Base-by-base conservation (phyloP, 2,329 filamentous ascomycete genomes). In the Venturia carpophila region DNA sequence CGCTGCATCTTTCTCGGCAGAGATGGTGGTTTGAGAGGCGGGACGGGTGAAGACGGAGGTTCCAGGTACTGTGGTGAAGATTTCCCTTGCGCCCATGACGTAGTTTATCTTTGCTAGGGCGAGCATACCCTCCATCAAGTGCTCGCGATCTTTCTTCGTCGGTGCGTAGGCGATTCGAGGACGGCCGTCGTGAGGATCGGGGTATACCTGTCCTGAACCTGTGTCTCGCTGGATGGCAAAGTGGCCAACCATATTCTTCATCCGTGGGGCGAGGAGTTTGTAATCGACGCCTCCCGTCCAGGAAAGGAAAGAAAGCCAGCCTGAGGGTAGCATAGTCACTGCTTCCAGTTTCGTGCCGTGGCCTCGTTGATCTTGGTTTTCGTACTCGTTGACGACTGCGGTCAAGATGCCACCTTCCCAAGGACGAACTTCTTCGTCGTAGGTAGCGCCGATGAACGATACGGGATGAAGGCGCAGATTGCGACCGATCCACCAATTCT, bases 291-390 rank as follows among this genome's bases (percentile, higher is more conserved):
- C 89, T 64, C 79, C 78, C n/a, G 74, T 78, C 87, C 89, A 95
- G 17, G 87, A 82, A 64, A 90, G 79, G 63, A 83, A 77, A 5
- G 85, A 78, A 17, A 92, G 77, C 69, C 84, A 82, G 2, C 85
- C 73, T 21, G 86, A 84, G 0, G 92, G 91, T 71, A 91, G 71
- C 88, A 94, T 92, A 70, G 83, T 84, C 1, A 84, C 84, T 11
- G 86, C 81, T 79, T 97, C 92, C 37, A 97, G 79, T 74, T 95
- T 96, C 61, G 83, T 82, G 47, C 93, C 93, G 70, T 97, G 91
- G 66, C 91, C 91, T 52, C 86, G 80, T 6, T 84, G 84, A 73
- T 96, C 91, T 0, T 92, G 80, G 69, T 97, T 88, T 68, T 95
- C 89, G 69, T 92, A 91, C 64, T 89, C 86, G 55, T 82, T 84